Conservation (phyloP, 2,329 filamentous ascomycete genomes). For the Teratosphaeria viscida region DNA sequence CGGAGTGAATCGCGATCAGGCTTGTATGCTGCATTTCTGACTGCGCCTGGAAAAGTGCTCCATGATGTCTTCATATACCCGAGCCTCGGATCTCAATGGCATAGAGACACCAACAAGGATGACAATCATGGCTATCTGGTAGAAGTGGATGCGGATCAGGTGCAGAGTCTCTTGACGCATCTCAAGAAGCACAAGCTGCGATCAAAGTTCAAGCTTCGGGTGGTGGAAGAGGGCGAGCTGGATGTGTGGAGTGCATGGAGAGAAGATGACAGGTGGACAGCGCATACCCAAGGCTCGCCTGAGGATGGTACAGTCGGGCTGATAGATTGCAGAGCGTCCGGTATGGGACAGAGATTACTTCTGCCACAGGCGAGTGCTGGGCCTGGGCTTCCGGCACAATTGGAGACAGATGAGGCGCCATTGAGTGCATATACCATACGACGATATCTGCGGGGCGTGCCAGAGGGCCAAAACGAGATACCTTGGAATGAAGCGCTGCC, state of each 20-base stretch:
- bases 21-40: slow-evolving; percentile 77
- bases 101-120: slow-evolving; percentile 12
- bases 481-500: slow-evolving; percentile 61
- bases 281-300: slow-evolving; percentile 11
- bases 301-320: slow-evolving; percentile 29
- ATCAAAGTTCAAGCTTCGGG: slow-evolving; percentile 61
- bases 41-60: slow-evolving; percentile 67
- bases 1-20: slow-evolving; percentile 37
- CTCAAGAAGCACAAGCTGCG: slow-evolving; percentile 79
- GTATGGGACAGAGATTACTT: slow-evolving; percentile 25
- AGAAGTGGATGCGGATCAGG: slow-evolving; percentile 67
- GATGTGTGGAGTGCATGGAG: slow-evolving; percentile 68
- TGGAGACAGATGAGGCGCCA: slow-evolving; percentile 30
- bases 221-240: slow-evolving; percentile 55
- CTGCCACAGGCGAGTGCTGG: slow-evolving; percentile 9
- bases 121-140: slow-evolving; percentile 56
- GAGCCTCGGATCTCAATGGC: slow-evolving; percentile 29
- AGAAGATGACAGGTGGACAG: slow-evolving; percentile 33
- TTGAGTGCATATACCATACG: slow-evolving; percentile 56
- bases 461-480: slow-evolving; percentile 79
- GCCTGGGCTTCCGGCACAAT: slow-evolving; percentile 15
- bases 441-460: slow-evolving; percentile 67
- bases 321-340: slow-evolving; percentile 26
- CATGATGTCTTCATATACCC: slow-evolving; percentile 88
- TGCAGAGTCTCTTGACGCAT: slow-evolving; percentile 54